These are phyloP conservation scores for Heracleum sosnowskyi DNA, from an alignment of 129 eudicot species.

Conservation along the genomic window DNA sequence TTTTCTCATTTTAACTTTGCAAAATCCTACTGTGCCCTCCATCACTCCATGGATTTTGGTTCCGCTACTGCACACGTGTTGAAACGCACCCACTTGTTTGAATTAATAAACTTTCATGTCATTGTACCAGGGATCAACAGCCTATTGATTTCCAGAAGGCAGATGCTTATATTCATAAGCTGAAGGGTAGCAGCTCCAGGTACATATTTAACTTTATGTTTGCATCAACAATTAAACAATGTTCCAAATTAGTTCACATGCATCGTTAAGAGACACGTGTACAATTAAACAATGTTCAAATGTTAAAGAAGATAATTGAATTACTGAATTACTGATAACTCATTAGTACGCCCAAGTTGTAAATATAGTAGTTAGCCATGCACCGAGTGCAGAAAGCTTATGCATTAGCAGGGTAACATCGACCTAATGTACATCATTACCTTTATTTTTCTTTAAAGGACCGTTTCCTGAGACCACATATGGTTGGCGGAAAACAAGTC, in stretches of 20 bases:
- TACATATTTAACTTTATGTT: not conserved
- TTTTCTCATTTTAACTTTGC: not conserved
- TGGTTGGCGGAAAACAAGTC: not conserved
- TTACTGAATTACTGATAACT: not conserved
- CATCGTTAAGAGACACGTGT: not conserved
- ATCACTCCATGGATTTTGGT: not conserved
- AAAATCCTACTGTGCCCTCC: not conserved
- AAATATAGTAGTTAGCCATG: not conserved
- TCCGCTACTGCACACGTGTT: not conserved
- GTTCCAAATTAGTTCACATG: not conserved
- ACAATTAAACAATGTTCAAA: not conserved
- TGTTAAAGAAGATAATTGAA: no score
- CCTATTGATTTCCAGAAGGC: constrained; percentile 67
- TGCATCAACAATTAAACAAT: not conserved
- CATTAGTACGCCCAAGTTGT: not conserved
- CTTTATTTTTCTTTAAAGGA: not conserved
- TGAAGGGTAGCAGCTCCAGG: constrained; percentile 12
- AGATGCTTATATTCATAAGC: constrained; percentile 76
- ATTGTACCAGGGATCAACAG: constrained; percentile 43
- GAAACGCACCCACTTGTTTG: not conserved
- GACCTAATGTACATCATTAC: not conserved
- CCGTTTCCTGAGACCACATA: not conserved
- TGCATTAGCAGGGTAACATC: not conserved
- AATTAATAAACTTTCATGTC: not conserved
- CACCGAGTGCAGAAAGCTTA: not conserved